A percentile compares a stretch with the other conserved stretches of the same genome.
phyloP scores from a whole-genome alignment of 257 asterid genomes.

The Leptodermis oblonga region DNA sequence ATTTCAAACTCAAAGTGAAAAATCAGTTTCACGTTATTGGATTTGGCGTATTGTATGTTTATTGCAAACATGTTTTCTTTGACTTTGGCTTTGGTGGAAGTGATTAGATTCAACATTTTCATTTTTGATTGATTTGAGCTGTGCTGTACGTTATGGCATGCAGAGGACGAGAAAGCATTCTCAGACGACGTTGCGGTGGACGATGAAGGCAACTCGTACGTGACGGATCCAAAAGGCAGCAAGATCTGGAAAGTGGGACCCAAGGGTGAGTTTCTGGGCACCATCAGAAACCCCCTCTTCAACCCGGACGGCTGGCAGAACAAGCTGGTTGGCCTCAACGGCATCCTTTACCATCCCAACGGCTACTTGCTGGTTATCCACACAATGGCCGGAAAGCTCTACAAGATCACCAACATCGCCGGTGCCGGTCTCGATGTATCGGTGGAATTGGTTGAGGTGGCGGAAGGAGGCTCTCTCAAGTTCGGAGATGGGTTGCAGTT shows the following conservation, averaged over 20 bases:
- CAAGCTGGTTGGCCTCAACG: constrained; percentile 58
- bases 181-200: constrained; percentile 86
- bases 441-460: constrained; percentile 43
- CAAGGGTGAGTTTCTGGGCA: constrained; percentile 42
- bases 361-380: constrained; percentile 72
- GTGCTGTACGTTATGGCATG: no score
- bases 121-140: no score
- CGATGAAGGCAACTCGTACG: constrained; percentile 64
- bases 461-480: constrained; percentile 42
- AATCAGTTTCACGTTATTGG: no score
- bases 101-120: no score
- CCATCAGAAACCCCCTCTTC: constrained; percentile 61
- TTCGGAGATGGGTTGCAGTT: constrained; percentile 87
- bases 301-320: constrained; percentile 59
- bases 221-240: constrained; percentile 63
- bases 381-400: constrained; percentile 65
- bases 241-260: constrained; percentile 76
- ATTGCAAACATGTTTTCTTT: no score
- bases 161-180: constrained; percentile 60
- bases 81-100: no score
- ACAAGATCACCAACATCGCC: constrained; percentile 45
- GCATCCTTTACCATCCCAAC: constrained; percentile 83
- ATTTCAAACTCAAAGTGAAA: no score
- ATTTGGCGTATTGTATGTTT: no score
- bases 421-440: background rate